A percentile compares a stretch with the other conserved stretches of the same genome.
phyloP scores from a whole-genome alignment of 2,329 filamentous ascomycete species.

The Sporothrix euskadiensis region DNA sequence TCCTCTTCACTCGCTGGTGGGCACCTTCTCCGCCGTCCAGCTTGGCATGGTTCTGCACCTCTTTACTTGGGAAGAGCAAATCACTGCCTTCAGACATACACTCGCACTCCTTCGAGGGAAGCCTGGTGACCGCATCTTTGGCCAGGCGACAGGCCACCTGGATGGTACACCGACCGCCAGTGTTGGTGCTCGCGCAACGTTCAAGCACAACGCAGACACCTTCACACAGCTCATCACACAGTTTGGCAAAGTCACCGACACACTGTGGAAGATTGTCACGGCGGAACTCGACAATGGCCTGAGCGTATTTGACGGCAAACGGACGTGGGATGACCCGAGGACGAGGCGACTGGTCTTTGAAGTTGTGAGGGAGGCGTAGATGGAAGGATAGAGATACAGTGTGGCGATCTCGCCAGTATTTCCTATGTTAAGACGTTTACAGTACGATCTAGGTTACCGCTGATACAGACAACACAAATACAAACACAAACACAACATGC shows the following conservation, averaged over 20 bases:
- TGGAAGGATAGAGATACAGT: neutral
- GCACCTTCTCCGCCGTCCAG: conserved; percentile 41
- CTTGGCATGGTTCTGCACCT: conserved; percentile 45
- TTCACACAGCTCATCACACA: conserved; percentile 32
- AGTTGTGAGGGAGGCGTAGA: conserved; percentile 27
- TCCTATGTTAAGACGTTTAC: neutral
- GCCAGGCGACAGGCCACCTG: conserved; percentile 36
- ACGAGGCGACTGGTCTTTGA: conserved; percentile 33
- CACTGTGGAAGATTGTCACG: conserved; percentile 34
- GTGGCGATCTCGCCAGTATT: neutral
- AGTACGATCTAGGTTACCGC: neutral
- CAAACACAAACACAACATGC: neutral
- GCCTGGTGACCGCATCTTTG: conserved; percentile 38
- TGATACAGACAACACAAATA: neutral
- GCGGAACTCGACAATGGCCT: conserved; percentile 33
- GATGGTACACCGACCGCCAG: conserved; percentile 27
- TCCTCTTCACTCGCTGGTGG: conserved; percentile 36
- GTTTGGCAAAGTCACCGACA: conserved; percentile 32
- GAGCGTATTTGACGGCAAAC: conserved; percentile 34
- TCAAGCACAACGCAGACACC: conserved; percentile 37
- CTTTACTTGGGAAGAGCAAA: conserved; percentile 43
- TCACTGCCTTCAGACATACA: conserved; percentile 36
- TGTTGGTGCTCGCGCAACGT: conserved; percentile 32
- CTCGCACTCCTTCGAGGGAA: conserved; percentile 37
- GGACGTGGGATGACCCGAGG: conserved; percentile 35